Percentiles rank a stretch among this genome's conserved stretches.
Conservation (phyloP, 2,329 filamentous ascomycete genomes). For the Penicillium sp. region DNA sequence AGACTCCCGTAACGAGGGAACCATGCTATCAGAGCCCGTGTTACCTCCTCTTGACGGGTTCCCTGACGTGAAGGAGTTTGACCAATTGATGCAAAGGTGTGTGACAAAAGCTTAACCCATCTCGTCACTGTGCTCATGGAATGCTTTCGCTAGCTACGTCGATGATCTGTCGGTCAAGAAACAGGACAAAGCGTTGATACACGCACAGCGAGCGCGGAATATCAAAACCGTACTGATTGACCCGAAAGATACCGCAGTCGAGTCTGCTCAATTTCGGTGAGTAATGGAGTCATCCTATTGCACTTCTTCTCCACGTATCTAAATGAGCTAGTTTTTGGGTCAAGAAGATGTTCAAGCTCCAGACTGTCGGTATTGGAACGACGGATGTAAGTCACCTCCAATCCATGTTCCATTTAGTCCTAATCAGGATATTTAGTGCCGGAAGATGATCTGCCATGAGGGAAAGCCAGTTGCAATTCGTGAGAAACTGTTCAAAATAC, state of each 20-base stretch:
- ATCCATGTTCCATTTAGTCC: background rate
- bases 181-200: slow-evolving; percentile 52
- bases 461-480: slow-evolving; percentile 53
- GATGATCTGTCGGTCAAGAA: slow-evolving; percentile 51
- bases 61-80: slow-evolving; percentile 47
- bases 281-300: background rate
- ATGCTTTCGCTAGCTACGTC: slow-evolving; percentile 43
- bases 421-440: slow-evolving; percentile 27
- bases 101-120: background rate
- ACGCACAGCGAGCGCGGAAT: slow-evolving; percentile 48
- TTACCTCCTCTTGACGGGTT: slow-evolving; percentile 45
- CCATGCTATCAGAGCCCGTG: slow-evolving; percentile 46
- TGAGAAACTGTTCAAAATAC: slow-evolving; percentile 52
- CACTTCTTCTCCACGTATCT: slow-evolving; percentile 1
- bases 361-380: slow-evolving; percentile 38
- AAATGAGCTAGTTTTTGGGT: slow-evolving; percentile 47
- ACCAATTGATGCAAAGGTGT: slow-evolving; percentile 47
- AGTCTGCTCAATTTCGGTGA: slow-evolving; percentile 52
- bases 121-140: background rate
- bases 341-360: slow-evolving; percentile 53
- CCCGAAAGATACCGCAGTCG: slow-evolving; percentile 50
- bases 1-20: slow-evolving; percentile 44
- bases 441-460: slow-evolving; percentile 50
- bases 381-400: slow-evolving; percentile 36
- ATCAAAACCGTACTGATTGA: slow-evolving; percentile 49